Percentiles rank a stretch among this genome's conserved stretches.
Conservation (phyloP, 306 rosid species). For the Clitoria ternatea region DNA sequence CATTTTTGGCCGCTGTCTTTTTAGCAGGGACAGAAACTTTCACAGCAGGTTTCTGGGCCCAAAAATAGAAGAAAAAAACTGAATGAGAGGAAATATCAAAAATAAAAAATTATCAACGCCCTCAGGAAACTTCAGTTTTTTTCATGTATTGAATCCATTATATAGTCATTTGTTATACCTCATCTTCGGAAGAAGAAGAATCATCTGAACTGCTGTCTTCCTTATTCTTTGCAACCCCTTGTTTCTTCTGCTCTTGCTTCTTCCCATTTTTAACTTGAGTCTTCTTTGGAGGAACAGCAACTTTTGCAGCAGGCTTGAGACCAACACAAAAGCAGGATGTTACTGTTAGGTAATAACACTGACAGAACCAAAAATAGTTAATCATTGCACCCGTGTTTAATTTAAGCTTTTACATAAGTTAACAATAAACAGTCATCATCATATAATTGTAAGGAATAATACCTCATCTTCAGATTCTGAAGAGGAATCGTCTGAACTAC, state of each 20-base stretch:
- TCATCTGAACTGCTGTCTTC: conserved; percentile 58
- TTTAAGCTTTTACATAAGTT: neutral
- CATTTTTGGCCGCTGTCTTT: conserved; percentile 37
- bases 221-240: conserved; percentile 50
- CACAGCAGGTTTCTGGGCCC: conserved; percentile 33
- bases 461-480: conserved; percentile 64
- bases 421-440: neutral
- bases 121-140: neutral
- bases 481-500: conserved; percentile 61
- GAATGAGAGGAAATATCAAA: too few relatives aligned
- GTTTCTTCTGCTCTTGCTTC: too few relatives aligned
- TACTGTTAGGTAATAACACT: neutral
- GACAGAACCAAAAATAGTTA: neutral
- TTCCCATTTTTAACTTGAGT: conserved; percentile 42
- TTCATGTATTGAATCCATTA: too few relatives aligned
- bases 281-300: conserved; percentile 26
- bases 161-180: conserved; percentile 5
- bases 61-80: too few relatives aligned
- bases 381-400: neutral
- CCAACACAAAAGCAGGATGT: too few relatives aligned
- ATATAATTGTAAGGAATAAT: too few relatives aligned
- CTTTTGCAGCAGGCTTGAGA: conserved; percentile 35
- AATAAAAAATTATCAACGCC: neutral
- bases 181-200: conserved; percentile 41
- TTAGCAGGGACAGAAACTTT: conserved; percentile 31